These are phyloP conservation scores for Ettlia oleoabundans DNA, from an alignment of 139 green algal species.

Conservation along the genomic window DNA sequence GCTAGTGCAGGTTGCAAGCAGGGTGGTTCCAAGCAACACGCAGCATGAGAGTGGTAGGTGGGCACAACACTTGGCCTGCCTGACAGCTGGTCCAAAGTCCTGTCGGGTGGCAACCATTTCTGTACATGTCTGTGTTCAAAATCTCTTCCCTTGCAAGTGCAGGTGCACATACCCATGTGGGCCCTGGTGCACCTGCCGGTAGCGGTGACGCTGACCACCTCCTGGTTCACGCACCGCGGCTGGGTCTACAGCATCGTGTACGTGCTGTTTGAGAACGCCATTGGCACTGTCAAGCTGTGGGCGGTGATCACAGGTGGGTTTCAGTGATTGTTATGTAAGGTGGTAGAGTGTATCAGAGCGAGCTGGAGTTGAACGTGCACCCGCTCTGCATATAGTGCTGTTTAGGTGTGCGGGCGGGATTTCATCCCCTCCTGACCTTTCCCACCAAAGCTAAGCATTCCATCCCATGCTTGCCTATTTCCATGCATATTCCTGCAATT, in stretches of 20 bases:
- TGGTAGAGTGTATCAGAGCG: not conserved
- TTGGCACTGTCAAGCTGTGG: constrained; percentile 86
- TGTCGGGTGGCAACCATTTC: not conserved
- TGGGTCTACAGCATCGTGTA: constrained; percentile 77
- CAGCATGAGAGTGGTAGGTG: too few species aligned
- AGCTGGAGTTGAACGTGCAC: too few species aligned
- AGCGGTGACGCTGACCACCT: constrained; percentile 77
- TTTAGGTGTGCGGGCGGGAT: too few species aligned
- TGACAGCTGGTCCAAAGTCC: too few species aligned
- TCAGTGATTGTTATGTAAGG: not conserved
- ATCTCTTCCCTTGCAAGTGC: not conserved
- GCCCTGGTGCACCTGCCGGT: constrained; percentile 84
- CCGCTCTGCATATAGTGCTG: too few species aligned
- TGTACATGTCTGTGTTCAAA: not conserved
- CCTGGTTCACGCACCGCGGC: constrained; percentile 73
- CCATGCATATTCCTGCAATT: too few species aligned
- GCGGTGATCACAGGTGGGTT: constrained; percentile 69
- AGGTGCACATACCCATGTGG: constrained; percentile 81
- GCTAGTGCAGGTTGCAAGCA: too few species aligned
- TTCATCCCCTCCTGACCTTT: too few species aligned
- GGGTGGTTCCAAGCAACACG: too few species aligned
- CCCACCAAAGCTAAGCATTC: too few species aligned
- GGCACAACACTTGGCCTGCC: too few species aligned
- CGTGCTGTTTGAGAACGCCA: constrained; percentile 93
- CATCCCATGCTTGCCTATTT: too few species aligned